Conservation (phyloP, 1,284 basidiomycete species). For the Clitocybe nebularis region DNA sequence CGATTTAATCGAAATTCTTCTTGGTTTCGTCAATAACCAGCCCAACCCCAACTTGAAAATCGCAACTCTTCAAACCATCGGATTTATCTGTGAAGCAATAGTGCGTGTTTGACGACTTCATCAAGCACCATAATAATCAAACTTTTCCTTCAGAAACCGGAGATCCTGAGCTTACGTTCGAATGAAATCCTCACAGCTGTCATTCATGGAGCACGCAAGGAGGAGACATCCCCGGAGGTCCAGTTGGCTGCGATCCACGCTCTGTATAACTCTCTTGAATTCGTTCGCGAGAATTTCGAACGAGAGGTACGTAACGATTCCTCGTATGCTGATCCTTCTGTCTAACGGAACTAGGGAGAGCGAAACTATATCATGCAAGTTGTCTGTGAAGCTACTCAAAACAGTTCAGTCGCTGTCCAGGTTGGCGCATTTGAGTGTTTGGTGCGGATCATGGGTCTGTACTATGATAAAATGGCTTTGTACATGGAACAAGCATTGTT, state of each 20-base stretch:
- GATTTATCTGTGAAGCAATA: constrained; percentile 95
- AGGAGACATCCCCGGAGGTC: constrained; percentile 91
- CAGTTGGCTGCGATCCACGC: constrained; percentile 95
- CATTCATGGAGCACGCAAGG: constrained; percentile 96
- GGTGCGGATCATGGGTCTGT: constrained; percentile 95
- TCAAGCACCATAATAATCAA: too few relatives aligned
- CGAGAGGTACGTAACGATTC: constrained; percentile 74
- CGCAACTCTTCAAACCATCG: constrained; percentile 91
- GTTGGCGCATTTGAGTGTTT: constrained; percentile 94
- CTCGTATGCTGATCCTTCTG: constrained; percentile 7
- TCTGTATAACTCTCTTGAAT: constrained; percentile 94
- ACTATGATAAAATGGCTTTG: constrained; percentile 99
- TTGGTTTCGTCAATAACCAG: constrained; percentile 83
- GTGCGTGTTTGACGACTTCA: too few relatives aligned
- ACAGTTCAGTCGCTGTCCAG: constrained; percentile 74
- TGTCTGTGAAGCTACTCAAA: constrained; percentile 98
- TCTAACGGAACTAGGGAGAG: constrained; percentile 67
- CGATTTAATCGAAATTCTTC: constrained; percentile 84
- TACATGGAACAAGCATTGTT: constrained; percentile 99
- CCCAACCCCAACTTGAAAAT: constrained; percentile 79
- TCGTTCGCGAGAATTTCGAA: constrained; percentile 97
- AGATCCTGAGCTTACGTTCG: constrained; percentile 83
- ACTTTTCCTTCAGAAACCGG: constrained; percentile 84
- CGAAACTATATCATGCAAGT: constrained; percentile 99
- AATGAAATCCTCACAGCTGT: constrained; percentile 99